Base-by-base conservation (phyloP, 2,329 filamentous ascomycete genomes). In the Cyanodermella asteris region DNA sequence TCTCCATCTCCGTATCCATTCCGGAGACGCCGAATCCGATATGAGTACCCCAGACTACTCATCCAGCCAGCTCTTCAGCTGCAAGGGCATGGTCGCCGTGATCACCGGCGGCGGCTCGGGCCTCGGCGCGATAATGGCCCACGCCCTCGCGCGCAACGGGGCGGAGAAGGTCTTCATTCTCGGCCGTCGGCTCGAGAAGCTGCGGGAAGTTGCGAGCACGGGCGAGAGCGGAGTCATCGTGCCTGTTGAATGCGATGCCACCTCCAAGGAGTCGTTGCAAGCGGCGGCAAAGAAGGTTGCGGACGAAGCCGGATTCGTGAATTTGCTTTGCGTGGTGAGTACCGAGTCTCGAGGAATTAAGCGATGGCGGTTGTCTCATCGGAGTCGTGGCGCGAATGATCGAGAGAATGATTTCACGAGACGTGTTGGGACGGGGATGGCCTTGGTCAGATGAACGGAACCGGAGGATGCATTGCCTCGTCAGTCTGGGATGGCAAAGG, bases 31-130 rank as follows among this genome's bases (percentile, higher is more conserved):
- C n/a, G n/a, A n/a, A n/a, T n/a, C n/a, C n/a, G n/a, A n/a, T n/a
- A n/a, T n/a, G n/a, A n/a, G n/a, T n/a, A n/a, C n/a, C n/a, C n/a
- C n/a, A n/a, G n/a, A n/a, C n/a, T n/a, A n/a, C n/a, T n/a, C n/a
- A n/a, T n/a, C n/a, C n/a, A n/a, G n/a, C n/a, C n/a, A 43, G 8
- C 39, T 65, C 4, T 64, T 64, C 43, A 50, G 48, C 10, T 55
- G 63, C 34, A 48, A 61, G 28, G 58, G 51, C 25, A 45, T 59
- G 14, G 55, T 64, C 3, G 57, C 49, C 13, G 53, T 62, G 24
- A 44, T 65, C 24, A 65, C 59, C 3, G 61, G 61, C 18, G 59
- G 58, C 22, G 60, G 59, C 19, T 56, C 47, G 23, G 58, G 59
- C 47, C 46, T 39, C 35, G 29, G 15, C n/a, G n/a, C n/a, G n/a